These are phyloP conservation scores for Exidia glandulosa DNA, from an alignment of 768 basidiomycete species.

Conservation along the genomic window DNA sequence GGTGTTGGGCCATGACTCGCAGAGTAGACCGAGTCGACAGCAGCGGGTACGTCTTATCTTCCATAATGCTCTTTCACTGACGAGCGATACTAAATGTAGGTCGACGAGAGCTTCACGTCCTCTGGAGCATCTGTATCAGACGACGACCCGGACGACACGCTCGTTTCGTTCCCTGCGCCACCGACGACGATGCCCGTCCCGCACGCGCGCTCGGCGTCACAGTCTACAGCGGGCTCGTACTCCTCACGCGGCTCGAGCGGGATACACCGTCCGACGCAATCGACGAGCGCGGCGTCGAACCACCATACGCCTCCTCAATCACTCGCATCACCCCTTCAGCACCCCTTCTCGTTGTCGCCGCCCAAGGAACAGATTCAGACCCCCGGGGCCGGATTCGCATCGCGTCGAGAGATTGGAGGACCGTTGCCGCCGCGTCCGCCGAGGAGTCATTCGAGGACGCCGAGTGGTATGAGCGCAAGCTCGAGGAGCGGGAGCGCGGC, in stretches of 20 bases:
- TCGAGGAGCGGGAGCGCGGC: background rate
- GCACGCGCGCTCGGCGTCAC: background rate
- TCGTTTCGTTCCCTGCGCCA: background rate
- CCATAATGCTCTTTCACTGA: no score
- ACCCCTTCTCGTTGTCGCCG: no score
- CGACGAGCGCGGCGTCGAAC: no score
- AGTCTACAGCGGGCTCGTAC: background rate
- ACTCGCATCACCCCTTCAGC: no score
- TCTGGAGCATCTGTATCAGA: no score
- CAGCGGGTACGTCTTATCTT: background rate
- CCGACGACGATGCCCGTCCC: background rate
- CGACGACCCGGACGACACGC: background rate
- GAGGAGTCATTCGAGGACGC: background rate
- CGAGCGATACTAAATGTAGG: background rate
- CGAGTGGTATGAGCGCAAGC: background rate
- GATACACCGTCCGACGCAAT: no score
- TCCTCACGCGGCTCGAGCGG: no score
- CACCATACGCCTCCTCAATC: no score
- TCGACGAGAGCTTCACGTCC: background rate
- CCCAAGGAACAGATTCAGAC: no score
- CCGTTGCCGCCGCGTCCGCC: background rate
- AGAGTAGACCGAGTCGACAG: background rate
- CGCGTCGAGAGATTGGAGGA: background rate
- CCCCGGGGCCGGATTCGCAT: no score
- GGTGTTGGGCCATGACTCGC: background rate